Base-by-base conservation (phyloP, 106 monocot genomes). In the Acorus calamus region DNA sequence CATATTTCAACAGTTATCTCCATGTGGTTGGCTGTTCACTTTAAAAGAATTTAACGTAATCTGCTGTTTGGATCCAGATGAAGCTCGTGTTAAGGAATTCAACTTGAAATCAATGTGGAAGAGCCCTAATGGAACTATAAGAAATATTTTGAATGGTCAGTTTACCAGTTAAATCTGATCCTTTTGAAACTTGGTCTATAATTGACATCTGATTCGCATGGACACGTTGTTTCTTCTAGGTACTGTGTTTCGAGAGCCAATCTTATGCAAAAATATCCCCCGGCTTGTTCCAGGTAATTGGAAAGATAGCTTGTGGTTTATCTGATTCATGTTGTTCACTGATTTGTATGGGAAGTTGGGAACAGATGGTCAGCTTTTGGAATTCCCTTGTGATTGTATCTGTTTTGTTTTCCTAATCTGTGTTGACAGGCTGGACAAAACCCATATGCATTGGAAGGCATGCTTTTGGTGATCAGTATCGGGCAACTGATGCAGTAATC, bases 371-470 rank as follows among this genome's bases (percentile, higher is more conserved):
- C 28, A 28, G 28, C 28, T 28, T 28, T 28, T 28, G 28, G 28
- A 28, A 28, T 28, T 28, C 28, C 28, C 6, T 41, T 8, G 6
- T 52, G 9, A 42, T 8, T 10, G 54, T 52, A 47, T 66, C 54
- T 53, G 8, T 66, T 8, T 7, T 7, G 4, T 53, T 2, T 6
- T 7, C 51, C 3, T 52, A 49, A 8, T 53, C 14, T 51, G 50
- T 47, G 10, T 59, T 62, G 56, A 42, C 59, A 93, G 93, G 83
- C 72, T 93, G 89, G 93, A 83, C 76, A 57, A 93, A 89, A 67
- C 93, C 93, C 48, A 93, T 93, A 71, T 93, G 93, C 74, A 89
- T 93, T 65, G 93, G 93, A 77, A 80, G 93, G 57, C 93, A 93
- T 93, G 93, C 93, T 69, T 93, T 83, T 86, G 93, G 93, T 57